Evolutionary conservation across 2,329 filamentous ascomycete species (phyloP), one percentile per base, ranked within the genome.

Genomic region (Stenocarpella maydis): DNA sequence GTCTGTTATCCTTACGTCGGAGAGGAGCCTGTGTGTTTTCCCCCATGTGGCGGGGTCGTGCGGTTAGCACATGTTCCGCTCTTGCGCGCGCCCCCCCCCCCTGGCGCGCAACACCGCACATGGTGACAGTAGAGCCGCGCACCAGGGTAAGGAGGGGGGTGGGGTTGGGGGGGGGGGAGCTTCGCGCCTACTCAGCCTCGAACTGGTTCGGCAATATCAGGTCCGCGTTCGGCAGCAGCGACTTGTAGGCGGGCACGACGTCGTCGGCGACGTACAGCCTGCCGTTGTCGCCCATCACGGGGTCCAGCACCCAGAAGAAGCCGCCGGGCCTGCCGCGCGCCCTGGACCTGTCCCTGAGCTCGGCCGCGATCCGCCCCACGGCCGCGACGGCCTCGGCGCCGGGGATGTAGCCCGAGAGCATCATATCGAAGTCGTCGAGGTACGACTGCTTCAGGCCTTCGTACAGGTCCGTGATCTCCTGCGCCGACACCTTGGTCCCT

Each of bases 251-350:
- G 0, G 95, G 95, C 19, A 98, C 92, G 4, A 97, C 94, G 73
- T 97, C 94, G 75, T 95, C 91, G 7, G 91, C 92, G 9, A 99
- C 95, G 77, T 99, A 99, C 15, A 99, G 85, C 74, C 88, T 89
- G 61, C 94, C 96, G 76, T 98, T 94, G 78, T 99, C 96, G 37
- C 96, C 96, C 96, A 99, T 99, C 58, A 99, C 96, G 0, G 97
- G 96, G 79, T 99, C 96, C 31, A 99, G 86, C 3, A 97, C 93
- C 95, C 95, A 98, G 82, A 98, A 98, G 83, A 98, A 97, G 54
- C 87, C 89, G 0, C 94, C 92, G 0, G 92, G 90, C 39, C 84
- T 86, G 17, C 82, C 83, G 43, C 82, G 83, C 2, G 88, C 85
- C 75, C 90, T 91, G 65, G 88, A 85, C 75, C 90, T 91, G 65